phyloP scores from a whole-genome alignment of 345 rosid genomes.

The Cardamine resedifolia region DNA sequence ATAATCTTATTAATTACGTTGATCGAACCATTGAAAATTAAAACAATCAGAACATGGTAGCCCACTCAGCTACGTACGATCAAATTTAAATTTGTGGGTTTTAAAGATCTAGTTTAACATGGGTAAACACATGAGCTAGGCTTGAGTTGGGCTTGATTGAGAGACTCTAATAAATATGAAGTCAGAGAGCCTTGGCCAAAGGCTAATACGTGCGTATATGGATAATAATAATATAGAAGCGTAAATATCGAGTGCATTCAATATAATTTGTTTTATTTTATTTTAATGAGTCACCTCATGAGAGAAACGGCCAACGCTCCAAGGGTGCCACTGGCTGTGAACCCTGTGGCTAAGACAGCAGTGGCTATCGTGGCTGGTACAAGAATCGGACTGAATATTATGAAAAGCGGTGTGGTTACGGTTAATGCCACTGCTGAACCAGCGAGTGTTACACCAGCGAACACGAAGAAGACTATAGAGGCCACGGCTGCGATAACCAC shows the following conservation, averaged over 20 bases:
- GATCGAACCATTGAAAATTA: too few species aligned
- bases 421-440: conserved; percentile 63
- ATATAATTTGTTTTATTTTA: not conserved
- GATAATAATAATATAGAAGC: too few species aligned
- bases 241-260: not conserved
- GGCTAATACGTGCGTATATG: too few species aligned
- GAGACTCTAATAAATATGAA: too few species aligned
- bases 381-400: conserved; percentile 79
- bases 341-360: conserved; percentile 51
- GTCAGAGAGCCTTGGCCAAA: too few species aligned
- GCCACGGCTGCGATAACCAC: conserved; percentile 46
- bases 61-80: too few species aligned
- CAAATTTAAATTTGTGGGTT: too few species aligned
- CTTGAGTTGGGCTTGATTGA: too few species aligned
- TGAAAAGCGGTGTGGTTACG: conserved; percentile 65
- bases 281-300: conserved; percentile 61
- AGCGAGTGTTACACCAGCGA: conserved; percentile 57
- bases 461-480: conserved; percentile 55
- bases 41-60: too few species aligned
- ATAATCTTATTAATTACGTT: not conserved
- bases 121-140: too few species aligned
- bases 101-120: too few species aligned
- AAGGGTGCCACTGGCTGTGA: conserved; percentile 64
- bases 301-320: conserved; percentile 57
- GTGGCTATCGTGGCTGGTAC: conserved; percentile 62